Evolutionary conservation across 441 rosid species (phyloP).

Genomic region (Populus hybrid): DNA sequence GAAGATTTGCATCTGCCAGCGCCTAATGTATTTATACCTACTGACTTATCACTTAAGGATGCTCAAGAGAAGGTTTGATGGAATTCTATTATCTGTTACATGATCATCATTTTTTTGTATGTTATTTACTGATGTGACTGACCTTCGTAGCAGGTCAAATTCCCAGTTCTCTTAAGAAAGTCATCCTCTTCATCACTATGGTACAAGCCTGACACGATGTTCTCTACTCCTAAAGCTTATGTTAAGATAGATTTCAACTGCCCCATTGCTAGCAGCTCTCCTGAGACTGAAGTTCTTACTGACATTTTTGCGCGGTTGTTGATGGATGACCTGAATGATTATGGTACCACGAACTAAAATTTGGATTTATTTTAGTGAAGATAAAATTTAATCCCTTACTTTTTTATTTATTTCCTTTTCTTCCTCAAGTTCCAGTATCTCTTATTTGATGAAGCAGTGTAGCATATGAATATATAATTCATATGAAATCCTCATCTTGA

Average conservation of each 20-base stretch:
- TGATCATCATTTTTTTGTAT: neutral
- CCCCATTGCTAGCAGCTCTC: constrained; percentile 63
- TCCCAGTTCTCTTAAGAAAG: constrained; percentile 67
- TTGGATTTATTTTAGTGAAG: neutral
- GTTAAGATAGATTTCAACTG: constrained; percentile 75
- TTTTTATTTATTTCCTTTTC: neutral
- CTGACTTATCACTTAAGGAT: constrained; percentile 66
- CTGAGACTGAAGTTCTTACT: constrained; percentile 65
- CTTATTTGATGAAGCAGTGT: constrained; percentile 4
- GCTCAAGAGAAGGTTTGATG: constrained; percentile 56
- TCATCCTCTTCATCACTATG: constrained; percentile 67
- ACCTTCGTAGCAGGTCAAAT: constrained; percentile 41
- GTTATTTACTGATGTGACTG: constrained; percentile 11
- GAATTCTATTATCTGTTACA: neutral
- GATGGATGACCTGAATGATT: constrained; percentile 88
- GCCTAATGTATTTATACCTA: constrained; percentile 71
- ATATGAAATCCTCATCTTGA: neutral
- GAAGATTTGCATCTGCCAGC: constrained; percentile 64
- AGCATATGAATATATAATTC: no score
- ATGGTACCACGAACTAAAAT: constrained; percentile 45
- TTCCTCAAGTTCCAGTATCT: neutral
- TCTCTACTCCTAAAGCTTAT: constrained; percentile 75
- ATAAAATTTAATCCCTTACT: neutral
- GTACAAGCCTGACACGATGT: constrained; percentile 87
- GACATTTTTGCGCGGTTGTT: constrained; percentile 62